Conservation (phyloP, 2,329 filamentous ascomycete species). For the Tolypocladium nubicola region DNA sequence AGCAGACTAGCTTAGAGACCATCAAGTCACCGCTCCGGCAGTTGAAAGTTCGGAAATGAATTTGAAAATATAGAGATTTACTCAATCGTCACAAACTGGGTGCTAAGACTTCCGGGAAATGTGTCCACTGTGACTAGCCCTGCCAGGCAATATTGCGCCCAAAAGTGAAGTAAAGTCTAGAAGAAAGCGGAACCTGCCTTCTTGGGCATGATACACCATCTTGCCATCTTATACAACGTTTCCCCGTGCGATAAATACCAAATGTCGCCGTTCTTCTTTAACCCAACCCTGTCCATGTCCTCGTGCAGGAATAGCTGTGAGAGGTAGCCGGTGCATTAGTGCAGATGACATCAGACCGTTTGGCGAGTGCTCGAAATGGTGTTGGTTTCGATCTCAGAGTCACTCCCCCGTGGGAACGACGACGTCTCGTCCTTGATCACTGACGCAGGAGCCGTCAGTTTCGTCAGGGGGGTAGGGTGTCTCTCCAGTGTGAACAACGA, state of each 20-base stretch:
- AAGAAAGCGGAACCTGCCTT: not conserved
- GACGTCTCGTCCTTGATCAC: conserved; percentile 15
- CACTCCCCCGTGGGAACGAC: conserved; percentile 21
- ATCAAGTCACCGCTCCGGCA: no score
- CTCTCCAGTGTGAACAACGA: conserved; percentile 34
- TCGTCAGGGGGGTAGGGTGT: conserved; percentile 24
- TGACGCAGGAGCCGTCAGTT: conserved; percentile 13
- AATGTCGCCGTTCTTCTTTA: not conserved
- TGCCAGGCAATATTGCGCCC: not conserved
- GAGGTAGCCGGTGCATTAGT: not conserved
- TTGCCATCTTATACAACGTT: not conserved
- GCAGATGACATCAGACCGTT: conserved; percentile 6
- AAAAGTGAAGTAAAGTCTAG: not conserved
- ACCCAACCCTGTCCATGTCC: not conserved
- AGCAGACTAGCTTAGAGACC: no score
- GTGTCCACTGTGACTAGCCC: not conserved
- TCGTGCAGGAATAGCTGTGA: no score
- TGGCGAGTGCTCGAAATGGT: conserved; percentile 13
- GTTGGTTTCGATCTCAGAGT: conserved; percentile 26
- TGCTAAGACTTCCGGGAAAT: not conserved
- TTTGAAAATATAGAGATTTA: not conserved
- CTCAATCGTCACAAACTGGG: not conserved
- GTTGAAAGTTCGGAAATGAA: no score
- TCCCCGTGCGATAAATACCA: not conserved
- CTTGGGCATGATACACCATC: not conserved